A percentile compares a stretch with the other conserved stretches of the same genome.
Evolutionary conservation across 106 monocot genomes (phyloP).

Genomic region (Hemerocallis citrina): DNA sequence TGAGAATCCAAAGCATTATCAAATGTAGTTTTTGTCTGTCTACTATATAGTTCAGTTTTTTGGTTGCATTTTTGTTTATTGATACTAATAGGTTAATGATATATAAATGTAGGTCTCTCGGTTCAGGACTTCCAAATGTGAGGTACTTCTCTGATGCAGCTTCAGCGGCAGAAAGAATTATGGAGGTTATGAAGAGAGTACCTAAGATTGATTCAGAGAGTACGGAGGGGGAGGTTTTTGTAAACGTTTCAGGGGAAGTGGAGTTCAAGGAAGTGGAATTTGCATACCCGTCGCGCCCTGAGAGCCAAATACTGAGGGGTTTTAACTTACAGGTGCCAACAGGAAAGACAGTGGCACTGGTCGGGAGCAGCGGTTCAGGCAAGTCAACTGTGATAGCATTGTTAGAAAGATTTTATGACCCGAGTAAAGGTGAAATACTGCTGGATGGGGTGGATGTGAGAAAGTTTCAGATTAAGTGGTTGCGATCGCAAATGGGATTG

Average conservation of each 20-base stretch:
- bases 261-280: constrained; percentile 32
- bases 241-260: constrained; percentile 10
- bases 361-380: constrained; percentile 46
- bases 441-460: constrained; percentile 45
- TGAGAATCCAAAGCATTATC: too few species aligned
- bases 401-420: constrained; percentile 61
- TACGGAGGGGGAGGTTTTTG: constrained; percentile 5
- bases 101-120: constrained; percentile 17
- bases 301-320: constrained; percentile 13
- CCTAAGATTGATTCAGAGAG: constrained; percentile 10
- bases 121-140: constrained; percentile 11
- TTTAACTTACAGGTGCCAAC: constrained; percentile 32
- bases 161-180: neutral
- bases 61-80: too few species aligned
- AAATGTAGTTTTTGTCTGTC: too few species aligned
- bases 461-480: constrained; percentile 39
- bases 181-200: constrained; percentile 4
- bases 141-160: constrained; percentile 11
- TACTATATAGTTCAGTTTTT: too few species aligned
- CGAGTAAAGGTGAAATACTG: constrained; percentile 22
- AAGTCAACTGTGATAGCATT: constrained; percentile 52
- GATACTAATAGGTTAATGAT: too few species aligned
- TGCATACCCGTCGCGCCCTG: constrained; percentile 31
- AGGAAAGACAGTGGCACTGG: constrained; percentile 39
- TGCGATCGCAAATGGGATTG: constrained; percentile 63